These are phyloP conservation scores for Sclerospora graminicola DNA, from an alignment of 352 stramenopile species.

Conservation along the genomic window DNA sequence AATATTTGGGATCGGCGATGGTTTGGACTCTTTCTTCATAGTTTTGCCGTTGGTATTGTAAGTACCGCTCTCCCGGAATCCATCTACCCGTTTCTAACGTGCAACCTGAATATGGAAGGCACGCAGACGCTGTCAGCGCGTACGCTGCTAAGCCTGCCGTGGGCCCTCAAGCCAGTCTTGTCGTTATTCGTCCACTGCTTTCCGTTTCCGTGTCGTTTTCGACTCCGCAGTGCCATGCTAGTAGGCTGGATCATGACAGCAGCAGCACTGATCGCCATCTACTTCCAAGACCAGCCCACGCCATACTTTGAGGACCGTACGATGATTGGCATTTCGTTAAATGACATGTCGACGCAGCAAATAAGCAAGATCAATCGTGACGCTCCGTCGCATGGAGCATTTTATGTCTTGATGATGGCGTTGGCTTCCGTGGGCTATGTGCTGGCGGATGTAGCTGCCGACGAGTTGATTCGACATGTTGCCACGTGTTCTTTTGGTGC, in stretches of 20 bases:
- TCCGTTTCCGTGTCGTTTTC: conserved; percentile 14
- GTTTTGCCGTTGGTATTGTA: conserved; percentile 34
- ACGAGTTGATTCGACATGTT: conserved; percentile 41
- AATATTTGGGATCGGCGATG: conserved; percentile 28
- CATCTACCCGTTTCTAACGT: conserved; percentile 54
- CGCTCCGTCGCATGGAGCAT: conserved; percentile 25
- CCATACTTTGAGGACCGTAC: conserved; percentile 36
- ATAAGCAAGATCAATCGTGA: conserved; percentile 30
- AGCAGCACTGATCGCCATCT: conserved; percentile 20
- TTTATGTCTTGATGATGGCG: conserved; percentile 57
- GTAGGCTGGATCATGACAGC: conserved; percentile 35
- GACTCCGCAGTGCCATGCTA: conserved; percentile 21
- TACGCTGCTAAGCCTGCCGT: conserved; percentile 38
- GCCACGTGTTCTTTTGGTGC: conserved; percentile 4
- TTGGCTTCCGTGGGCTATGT: conserved; percentile 66
- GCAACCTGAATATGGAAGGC: conserved; percentile 62
- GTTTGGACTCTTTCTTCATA: conserved; percentile 44
- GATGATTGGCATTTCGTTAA: conserved; percentile 16
- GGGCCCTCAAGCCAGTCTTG: conserved; percentile 41
- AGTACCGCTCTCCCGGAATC: conserved; percentile 40
- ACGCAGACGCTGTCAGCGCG: conserved; percentile 45
- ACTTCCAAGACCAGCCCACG: conserved; percentile 26
- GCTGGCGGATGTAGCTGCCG: conserved; percentile 62
- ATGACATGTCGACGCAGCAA: conserved; percentile 18
- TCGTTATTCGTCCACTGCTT: conserved; percentile 26